Evolutionary conservation across 192 early-diverging fungal genomes (phyloP).

Genomic region (Martensiomyces pterosporus): DNA sequence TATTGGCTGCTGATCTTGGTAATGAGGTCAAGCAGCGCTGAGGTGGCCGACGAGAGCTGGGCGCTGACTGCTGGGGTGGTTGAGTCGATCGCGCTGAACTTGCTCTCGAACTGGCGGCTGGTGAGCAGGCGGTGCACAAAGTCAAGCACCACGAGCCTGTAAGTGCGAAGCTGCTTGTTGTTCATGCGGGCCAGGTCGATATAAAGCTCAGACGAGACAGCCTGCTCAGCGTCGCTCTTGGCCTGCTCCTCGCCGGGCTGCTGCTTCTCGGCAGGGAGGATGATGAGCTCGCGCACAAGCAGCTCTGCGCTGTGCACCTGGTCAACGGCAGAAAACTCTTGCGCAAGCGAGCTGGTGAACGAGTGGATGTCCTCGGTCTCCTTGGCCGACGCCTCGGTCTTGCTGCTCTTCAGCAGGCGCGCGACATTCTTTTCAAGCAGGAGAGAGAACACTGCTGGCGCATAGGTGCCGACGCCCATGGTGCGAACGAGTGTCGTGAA

Average conservation of each 20-base stretch:
- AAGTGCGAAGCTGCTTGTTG: constrained; percentile 29
- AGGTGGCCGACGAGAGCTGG: constrained; percentile 7
- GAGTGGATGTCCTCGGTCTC: constrained; percentile 66
- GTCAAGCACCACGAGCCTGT: constrained; percentile 40
- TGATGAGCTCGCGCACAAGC: constrained; percentile 55
- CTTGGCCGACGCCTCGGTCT: constrained; percentile 37
- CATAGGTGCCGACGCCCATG: constrained; percentile 70
- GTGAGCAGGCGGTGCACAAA: constrained; percentile 45
- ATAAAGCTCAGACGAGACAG: constrained; percentile 7
- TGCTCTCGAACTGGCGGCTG: constrained; percentile 30
- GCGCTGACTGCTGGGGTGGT: constrained; percentile 12
- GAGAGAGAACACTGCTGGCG: constrained; percentile 68
- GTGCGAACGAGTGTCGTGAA: constrained; percentile 79
- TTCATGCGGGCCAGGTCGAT: constrained; percentile 22
- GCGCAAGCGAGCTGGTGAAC: constrained; percentile 69
- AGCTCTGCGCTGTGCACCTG: constrained; percentile 63
- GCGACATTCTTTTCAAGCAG: constrained; percentile 70
- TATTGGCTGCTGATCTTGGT: constrained; percentile 20
- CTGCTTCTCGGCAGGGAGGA: constrained; percentile 55
- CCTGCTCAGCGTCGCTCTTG: not conserved
- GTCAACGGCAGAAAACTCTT: constrained; percentile 60
- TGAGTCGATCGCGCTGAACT: constrained; percentile 4
- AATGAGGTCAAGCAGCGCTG: constrained; percentile 21
- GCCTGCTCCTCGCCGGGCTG: not conserved
- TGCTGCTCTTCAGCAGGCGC: constrained; percentile 17